phyloP scores from a whole-genome alignment of 148 eudicot species.

The Rhododendron ferrugineum region DNA sequence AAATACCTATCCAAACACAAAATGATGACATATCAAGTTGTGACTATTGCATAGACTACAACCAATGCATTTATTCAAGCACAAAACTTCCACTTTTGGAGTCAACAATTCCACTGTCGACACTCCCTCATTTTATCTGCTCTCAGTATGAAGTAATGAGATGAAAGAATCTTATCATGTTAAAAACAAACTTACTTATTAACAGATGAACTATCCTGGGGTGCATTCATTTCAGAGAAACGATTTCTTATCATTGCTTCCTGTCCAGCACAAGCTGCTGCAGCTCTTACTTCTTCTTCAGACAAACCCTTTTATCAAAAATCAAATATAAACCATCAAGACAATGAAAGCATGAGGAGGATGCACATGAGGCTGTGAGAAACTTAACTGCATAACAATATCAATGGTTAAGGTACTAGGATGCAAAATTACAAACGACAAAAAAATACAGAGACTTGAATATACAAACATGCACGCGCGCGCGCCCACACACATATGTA shows the following conservation, averaged over 20 bases:
- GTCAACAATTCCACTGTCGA: background rate
- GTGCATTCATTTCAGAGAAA: slow-evolving; percentile 97
- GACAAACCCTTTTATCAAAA: slow-evolving; percentile 65
- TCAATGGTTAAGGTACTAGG: background rate
- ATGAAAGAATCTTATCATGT: background rate
- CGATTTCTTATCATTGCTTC: slow-evolving; percentile 96
- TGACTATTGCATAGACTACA: slow-evolving; percentile 1
- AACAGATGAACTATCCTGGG: slow-evolving; percentile 77
- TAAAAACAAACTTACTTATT: slow-evolving; percentile 66
- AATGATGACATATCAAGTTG: background rate
- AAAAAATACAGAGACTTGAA: background rate
- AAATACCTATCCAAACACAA: slow-evolving; percentile 1
- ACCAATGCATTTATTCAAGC: background rate
- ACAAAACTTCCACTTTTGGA: background rate
- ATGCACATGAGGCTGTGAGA: background rate
- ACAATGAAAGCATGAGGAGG: background rate
- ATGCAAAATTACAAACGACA: background rate
- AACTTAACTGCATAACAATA: background rate
- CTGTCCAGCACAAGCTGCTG: slow-evolving; percentile 96
- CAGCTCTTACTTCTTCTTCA: slow-evolving; percentile 95
- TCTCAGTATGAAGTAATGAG: background rate
- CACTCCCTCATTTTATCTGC: background rate
- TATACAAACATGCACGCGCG: background rate
- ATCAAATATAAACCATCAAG: slow-evolving; percentile 1
- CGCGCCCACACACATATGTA: no score